Conservation (phyloP, 768 basidiomycete genomes). For the Xanthoconium stramineum region DNA sequence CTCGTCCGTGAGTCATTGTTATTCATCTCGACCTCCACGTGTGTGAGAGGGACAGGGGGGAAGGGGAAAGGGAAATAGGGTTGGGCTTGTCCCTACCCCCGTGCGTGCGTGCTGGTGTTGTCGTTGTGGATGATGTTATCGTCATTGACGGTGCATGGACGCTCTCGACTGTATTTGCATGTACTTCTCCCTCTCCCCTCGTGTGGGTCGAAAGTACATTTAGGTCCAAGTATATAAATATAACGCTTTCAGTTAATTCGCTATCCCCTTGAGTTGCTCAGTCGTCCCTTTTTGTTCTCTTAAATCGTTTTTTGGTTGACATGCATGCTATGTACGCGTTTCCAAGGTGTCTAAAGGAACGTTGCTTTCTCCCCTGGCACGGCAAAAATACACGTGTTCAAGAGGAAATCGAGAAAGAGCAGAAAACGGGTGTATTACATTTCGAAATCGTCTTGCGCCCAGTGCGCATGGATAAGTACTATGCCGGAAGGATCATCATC, state of each 20-base stretch:
- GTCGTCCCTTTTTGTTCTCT: background rate
- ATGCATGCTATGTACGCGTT: too few species aligned
- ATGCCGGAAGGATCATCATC: too few species aligned
- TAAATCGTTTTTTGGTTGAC: too few species aligned
- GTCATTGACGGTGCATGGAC: background rate
- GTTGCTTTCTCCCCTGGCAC: background rate
- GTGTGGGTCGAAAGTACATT: conserved; percentile 3
- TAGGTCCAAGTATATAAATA: conserved; percentile 15
- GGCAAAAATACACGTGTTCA: too few species aligned
- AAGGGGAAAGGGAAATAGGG: background rate
- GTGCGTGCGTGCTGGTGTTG: conserved; percentile 1
- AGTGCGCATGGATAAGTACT: too few species aligned
- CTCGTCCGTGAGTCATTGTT: conserved; percentile 16
- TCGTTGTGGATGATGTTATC: background rate
- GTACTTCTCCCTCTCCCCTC: background rate
- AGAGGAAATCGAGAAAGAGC: too few species aligned
- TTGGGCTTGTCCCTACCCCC: background rate
- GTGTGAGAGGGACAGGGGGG: background rate
- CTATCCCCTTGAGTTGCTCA: background rate
- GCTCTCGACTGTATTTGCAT: conserved; percentile 5
- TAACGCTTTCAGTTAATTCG: conserved; percentile 2
- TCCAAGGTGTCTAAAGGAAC: background rate
- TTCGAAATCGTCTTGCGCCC: too few species aligned
- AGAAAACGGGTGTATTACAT: too few species aligned
- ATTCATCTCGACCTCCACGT: conserved; percentile 12